phyloP scores from a whole-genome alignment of 441 rosid genomes.

The Mallotus japonicus region DNA sequence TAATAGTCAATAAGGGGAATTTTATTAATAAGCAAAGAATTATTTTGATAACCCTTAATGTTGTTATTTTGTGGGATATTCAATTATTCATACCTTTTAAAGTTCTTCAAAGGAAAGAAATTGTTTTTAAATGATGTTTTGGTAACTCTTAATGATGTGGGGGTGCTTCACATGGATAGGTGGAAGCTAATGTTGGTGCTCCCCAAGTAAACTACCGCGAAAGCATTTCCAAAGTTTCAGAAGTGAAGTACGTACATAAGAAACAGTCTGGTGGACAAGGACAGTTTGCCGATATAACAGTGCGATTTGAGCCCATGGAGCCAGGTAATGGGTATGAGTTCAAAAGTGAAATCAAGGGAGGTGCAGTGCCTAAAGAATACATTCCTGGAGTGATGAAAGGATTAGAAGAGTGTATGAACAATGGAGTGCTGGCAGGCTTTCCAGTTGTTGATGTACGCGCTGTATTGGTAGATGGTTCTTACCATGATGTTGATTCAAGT shows the following conservation, averaged over 20 bases:
- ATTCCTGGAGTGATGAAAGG: constrained; percentile 96
- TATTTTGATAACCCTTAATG: neutral
- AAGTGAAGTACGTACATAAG: constrained; percentile 88
- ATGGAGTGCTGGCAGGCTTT: constrained; percentile 86
- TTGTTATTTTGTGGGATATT: neutral
- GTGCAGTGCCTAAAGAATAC: constrained; percentile 81
- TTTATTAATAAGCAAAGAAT: no score
- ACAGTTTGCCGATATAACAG: constrained; percentile 88
- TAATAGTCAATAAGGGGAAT: no score
- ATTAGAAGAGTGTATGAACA: constrained; percentile 79
- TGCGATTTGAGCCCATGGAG: constrained; percentile 89
- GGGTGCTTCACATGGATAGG: constrained; percentile 42
- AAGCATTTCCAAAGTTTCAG: constrained; percentile 79
- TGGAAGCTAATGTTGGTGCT: constrained; percentile 95
- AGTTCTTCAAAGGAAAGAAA: neutral
- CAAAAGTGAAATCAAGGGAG: constrained; percentile 98
- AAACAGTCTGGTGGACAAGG: constrained; percentile 97
- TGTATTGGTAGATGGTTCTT: constrained; percentile 76
- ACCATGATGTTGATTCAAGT: constrained; percentile 95
- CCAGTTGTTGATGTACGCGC: constrained; percentile 92
- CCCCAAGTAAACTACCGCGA: constrained; percentile 99
- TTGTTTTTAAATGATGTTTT: constrained; percentile 4
- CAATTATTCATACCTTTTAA: neutral
- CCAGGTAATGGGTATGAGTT: constrained; percentile 87
- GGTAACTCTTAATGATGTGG: neutral